Evolutionary conservation across 2,329 filamentous ascomycete species (phyloP).

Genomic region (Capronia epimyces): DNA sequence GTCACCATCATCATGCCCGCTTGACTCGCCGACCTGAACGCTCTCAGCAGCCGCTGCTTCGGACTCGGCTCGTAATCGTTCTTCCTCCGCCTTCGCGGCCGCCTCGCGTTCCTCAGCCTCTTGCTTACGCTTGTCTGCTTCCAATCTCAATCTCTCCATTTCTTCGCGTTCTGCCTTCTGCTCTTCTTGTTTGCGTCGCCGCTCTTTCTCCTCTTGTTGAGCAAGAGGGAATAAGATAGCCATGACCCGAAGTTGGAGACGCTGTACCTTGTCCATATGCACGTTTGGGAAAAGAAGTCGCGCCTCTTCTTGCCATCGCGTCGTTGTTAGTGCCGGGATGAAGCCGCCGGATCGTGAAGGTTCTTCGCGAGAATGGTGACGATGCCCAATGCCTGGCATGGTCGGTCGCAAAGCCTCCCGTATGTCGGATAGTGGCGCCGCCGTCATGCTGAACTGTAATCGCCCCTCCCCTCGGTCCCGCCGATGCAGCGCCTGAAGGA

Average conservation of each 20-base stretch:
- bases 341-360: constrained; percentile 70
- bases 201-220: constrained; percentile 70
- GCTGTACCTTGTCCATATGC: constrained; percentile 63
- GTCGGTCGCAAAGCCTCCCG: constrained; percentile 29
- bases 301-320: constrained; percentile 85
- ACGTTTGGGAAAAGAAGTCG: constrained; percentile 72
- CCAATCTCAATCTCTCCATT: constrained; percentile 61
- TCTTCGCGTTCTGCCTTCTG: constrained; percentile 57
- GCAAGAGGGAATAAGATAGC: constrained; percentile 74
- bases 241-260: constrained; percentile 64
- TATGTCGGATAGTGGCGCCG: constrained; percentile 19
- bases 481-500: constrained; percentile 52
- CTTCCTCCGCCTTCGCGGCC: constrained; percentile 45
- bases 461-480: constrained; percentile 43
- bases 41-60: constrained; percentile 42
- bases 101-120: constrained; percentile 64
- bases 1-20: constrained; percentile 28
- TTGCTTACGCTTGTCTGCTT: constrained; percentile 66
- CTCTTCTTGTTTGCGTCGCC: constrained; percentile 55
- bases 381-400: constrained; percentile 50
- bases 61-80: constrained; percentile 55
- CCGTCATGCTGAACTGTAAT: constrained; percentile 47
- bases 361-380: constrained; percentile 43
- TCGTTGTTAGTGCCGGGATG: constrained; percentile 61
- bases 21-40: constrained; percentile 25